Conservation (phyloP, 192 early-diverging fungal species). For the Gonapodya prolifera region DNA sequence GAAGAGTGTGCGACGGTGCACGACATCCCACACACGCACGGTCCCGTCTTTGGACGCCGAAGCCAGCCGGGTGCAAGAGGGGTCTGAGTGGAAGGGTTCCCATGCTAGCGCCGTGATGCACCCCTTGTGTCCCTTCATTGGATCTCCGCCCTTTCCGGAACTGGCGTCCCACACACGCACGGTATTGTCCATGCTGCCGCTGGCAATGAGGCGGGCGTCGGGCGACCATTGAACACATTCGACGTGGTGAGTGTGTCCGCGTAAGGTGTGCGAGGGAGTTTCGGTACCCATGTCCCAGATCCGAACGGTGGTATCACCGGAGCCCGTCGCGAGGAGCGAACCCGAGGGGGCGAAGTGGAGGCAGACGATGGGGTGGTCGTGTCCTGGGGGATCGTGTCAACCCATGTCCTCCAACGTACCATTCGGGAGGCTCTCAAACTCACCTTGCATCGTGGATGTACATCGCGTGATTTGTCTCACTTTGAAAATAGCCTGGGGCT, state of each 20-base stretch:
- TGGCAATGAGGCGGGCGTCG: slow-evolving; percentile 68
- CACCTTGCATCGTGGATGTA: slow-evolving; percentile 71
- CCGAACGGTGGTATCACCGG: slow-evolving; percentile 81
- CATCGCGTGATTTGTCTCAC: slow-evolving; percentile 90
- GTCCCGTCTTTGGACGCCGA: slow-evolving; percentile 88
- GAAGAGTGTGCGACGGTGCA: slow-evolving; percentile 55
- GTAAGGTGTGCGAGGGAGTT: slow-evolving; percentile 69
- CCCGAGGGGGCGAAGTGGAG: slow-evolving; percentile 87
- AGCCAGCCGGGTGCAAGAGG: slow-evolving; percentile 65
- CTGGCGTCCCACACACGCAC: slow-evolving; percentile 85
- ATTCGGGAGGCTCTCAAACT: too few relatives aligned
- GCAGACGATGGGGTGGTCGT: slow-evolving; percentile 86
- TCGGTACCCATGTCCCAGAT: slow-evolving; percentile 96
- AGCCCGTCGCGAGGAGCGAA: slow-evolving; percentile 81
- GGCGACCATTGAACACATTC: slow-evolving; percentile 88
- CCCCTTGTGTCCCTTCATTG: slow-evolving; percentile 72
- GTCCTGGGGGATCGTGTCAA: too few relatives aligned
- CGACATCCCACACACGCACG: slow-evolving; percentile 85
- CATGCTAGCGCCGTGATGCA: slow-evolving; percentile 83
- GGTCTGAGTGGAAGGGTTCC: slow-evolving; percentile 88
- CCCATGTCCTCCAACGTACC: too few relatives aligned
- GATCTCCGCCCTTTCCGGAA: slow-evolving; percentile 66
- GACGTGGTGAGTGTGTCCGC: slow-evolving; percentile 86
- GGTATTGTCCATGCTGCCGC: slow-evolving; percentile 88
- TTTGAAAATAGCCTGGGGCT: slow-evolving; percentile 90